Evolutionary conservation across 306 rosid species (phyloP), one percentile per base, ranked within the genome.

Genomic region (Ochetophila trinervis): DNA sequence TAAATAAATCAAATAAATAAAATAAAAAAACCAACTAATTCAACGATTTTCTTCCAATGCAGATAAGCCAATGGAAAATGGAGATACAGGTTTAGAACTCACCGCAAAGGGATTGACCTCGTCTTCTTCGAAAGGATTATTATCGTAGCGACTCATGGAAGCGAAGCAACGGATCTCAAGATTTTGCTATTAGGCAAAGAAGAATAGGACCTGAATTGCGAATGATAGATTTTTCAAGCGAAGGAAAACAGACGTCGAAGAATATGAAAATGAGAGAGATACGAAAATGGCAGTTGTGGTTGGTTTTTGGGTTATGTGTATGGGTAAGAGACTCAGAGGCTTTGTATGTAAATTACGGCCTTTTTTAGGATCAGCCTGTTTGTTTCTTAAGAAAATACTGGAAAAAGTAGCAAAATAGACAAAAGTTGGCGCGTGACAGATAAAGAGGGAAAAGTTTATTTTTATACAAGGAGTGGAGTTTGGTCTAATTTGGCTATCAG

Each of bases 31-130:
- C 14, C 13, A 50, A 50, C 21, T 6, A 13, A 14, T 40, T 49
- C 52, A 10, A 52, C 57, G 52, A 64, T 56, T 24, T 21, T 24
- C 37, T 40, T 40, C 45, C 45, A 40, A 40, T 40, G 19, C 20
- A 50, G 10, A 16, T 50, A 18, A 14, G 5, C 15, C 19, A 49
- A 9, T 16, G 35, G 5, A 44, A 13, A 35, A 35, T 18, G 35
- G 5, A 48, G 54, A 47, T 52, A 57, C 24, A 15, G 54, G 62
- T 17, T 16, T 8, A 20, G 49, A 42, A 84, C 84, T 76, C 34
- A 89, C 96, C 73, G 94, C 77, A 18, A 89, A 89, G 44, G 96
- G 94, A 83, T 86, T 89, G 62, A 82, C 89, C 55, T 86, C 87
- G 9, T 86, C 87, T 5, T 86, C 86, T 0, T 76, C 89, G 76